Conservation (phyloP, 148 eudicot species). For the Chenopodium album region DNA sequence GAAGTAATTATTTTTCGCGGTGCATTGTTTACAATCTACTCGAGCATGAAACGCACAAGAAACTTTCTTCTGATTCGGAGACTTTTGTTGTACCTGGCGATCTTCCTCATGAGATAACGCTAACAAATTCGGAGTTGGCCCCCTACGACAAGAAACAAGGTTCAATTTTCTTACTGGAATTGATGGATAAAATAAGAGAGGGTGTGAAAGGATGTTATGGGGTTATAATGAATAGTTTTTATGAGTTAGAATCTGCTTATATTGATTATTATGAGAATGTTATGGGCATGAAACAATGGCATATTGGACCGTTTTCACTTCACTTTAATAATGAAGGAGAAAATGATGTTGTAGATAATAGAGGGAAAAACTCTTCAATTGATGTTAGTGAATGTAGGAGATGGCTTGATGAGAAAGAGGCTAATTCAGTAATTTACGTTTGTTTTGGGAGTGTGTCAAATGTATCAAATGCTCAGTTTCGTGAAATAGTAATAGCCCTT, state of each 20-base stretch:
- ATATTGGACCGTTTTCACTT: not conserved
- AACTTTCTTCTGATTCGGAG: slow-evolving; percentile 26
- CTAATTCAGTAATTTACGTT: slow-evolving; percentile 28
- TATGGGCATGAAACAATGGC: not conserved
- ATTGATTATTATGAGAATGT: slow-evolving; percentile 14
- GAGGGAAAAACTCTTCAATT: slow-evolving; percentile 12
- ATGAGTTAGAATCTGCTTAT: slow-evolving; percentile 32
- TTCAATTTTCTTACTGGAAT: not conserved
- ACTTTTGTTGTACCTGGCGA: slow-evolving; percentile 27
- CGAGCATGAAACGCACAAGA: slow-evolving; percentile 12
- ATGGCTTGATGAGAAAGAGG: slow-evolving; percentile 28
- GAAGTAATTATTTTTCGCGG: slow-evolving; percentile 20
- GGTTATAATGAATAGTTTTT: slow-evolving; percentile 35
- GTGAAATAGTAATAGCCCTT: slow-evolving; percentile 25
- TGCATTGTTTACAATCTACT: slow-evolving; percentile 18
- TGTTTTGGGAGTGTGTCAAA: slow-evolving; percentile 27
- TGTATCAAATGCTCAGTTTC: slow-evolving; percentile 18
- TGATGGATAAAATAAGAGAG: not conserved
- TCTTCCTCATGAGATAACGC: slow-evolving; percentile 34
- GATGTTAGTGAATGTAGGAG: slow-evolving; percentile 22
- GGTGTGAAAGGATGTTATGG: slow-evolving; percentile 17
- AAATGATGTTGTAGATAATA: not conserved
- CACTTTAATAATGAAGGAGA: not conserved
- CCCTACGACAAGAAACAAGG: slow-evolving; percentile 9
- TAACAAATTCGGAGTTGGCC: slow-evolving; percentile 16